Percentiles rank a stretch among this genome's conserved stretches.
phyloP scores from a whole-genome alignment of 164 flowering plant species.

The Nelumbo lutea region DNA sequence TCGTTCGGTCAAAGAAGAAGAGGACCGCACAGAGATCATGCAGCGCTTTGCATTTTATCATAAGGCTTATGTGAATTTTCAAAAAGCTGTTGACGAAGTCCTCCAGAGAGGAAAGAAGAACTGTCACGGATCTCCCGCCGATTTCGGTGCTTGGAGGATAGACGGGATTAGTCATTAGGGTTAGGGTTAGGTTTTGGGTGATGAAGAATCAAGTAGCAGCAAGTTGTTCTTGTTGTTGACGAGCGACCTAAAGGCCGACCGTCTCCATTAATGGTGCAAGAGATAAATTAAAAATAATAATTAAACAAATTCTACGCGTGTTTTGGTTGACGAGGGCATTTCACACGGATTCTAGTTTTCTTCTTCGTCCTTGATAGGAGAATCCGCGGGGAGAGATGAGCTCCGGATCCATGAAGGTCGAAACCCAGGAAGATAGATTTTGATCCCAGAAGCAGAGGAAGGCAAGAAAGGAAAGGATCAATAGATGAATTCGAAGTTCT shows the following conservation, averaged over 20 bases:
- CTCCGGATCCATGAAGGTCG: background rate
- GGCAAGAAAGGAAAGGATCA: background rate
- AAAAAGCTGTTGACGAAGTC: too few relatives aligned
- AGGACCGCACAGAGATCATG: too few relatives aligned
- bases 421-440: constrained; percentile 2
- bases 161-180: background rate
- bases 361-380: background rate
- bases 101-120: too few relatives aligned
- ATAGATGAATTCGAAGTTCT: background rate
- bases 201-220: background rate
- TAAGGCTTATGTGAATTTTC: too few relatives aligned
- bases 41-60: too few relatives aligned
- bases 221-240: background rate
- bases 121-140: constrained; percentile 20
- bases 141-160: constrained; percentile 2
- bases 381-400: too few relatives aligned
- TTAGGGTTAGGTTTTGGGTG: background rate
- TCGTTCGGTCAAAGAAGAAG: too few relatives aligned
- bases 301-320: background rate
- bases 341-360: background rate
- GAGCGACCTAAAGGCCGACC: background rate
- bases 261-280: background rate
- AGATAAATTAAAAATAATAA: too few relatives aligned
- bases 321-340: background rate
- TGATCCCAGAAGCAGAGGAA: background rate